Base-by-base conservation (phyloP, 2,329 filamentous ascomycete genomes). In the Epichloe elymi region DNA sequence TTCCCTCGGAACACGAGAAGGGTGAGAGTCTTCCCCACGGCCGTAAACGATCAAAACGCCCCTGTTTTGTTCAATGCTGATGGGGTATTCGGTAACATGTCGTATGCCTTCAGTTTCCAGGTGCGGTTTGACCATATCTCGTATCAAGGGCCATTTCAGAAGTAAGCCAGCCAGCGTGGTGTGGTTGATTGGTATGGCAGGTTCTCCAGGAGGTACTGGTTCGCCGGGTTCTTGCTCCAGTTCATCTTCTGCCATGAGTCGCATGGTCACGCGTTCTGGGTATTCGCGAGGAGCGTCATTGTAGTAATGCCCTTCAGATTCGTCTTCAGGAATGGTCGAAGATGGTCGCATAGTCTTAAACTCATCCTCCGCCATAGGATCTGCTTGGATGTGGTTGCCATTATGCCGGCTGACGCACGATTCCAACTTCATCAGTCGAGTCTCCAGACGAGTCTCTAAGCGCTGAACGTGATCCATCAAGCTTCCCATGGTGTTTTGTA, bases 151-250 rank as follows among this genome's bases (percentile, higher is more conserved):
- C 82, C 85, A 89, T 45, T 78, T 74, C 30, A 97, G 70, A 17
- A 97, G 72, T 55, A 89, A 79, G 48, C 93, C 87, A 1, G 89
- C 89, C n/a, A 88, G 80, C 0, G 90, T 96, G 0, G 88, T 94
- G 61, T 97, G 91, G 57, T 95, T 87, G 30, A 83, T 79, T 1
- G 88, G 86, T 51, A 95, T 86, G 2, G 85, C 79, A 14, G 86
- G 78, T 56, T 82, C 76, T 45, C 80, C 81, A 1, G 76, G 75
- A 12, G 67, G 70, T 6, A 78, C 74, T 11, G 73, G 68, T 7
- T 74, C 73, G 7, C 74, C 74, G 19, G 76, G 74, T 43, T 76
- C 72, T 2, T 68, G 68, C 51, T 79, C 75, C 48, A 71, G 65
- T 49, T 75, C 71, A 35, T 79, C 73, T 39, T 74, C 75, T 3